Evolutionary conservation across 2,329 filamentous ascomycete species (phyloP).

Genomic region (Pezicula radicicola): DNA sequence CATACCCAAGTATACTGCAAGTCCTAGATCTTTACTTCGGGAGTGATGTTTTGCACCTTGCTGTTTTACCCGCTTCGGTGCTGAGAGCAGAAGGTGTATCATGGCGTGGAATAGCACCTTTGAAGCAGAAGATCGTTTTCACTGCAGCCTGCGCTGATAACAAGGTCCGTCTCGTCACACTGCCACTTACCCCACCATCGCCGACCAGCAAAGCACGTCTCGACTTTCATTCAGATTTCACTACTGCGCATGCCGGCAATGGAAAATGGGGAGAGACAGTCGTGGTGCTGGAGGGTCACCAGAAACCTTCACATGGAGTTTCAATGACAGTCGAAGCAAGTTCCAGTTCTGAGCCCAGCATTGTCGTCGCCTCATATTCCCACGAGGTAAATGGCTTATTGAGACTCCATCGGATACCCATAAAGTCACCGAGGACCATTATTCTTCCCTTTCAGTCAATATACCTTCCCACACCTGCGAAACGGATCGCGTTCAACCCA

Average conservation of each 20-base stretch:
- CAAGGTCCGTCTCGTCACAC: conserved; percentile 53
- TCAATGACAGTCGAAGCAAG: conserved; percentile 44
- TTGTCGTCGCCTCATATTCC: conserved; percentile 59
- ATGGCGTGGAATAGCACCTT: conserved; percentile 40
- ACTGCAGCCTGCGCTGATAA: conserved; percentile 56
- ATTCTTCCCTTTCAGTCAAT: conserved; percentile 58
- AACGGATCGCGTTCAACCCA: conserved; percentile 58
- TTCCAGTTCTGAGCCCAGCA: conserved; percentile 38
- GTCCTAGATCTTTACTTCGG: conserved; percentile 59
- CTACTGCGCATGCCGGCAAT: conserved; percentile 53
- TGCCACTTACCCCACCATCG: conserved; percentile 61
- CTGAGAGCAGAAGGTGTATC: conserved; percentile 45
- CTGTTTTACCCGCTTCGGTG: conserved; percentile 49
- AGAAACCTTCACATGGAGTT: conserved; percentile 49
- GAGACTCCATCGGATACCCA: conserved; percentile 54
- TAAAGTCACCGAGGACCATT: conserved; percentile 30
- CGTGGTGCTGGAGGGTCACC: conserved; percentile 50
- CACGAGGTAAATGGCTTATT: conserved; percentile 57
- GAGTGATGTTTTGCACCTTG: conserved; percentile 52
- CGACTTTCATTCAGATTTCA: conserved; percentile 47
- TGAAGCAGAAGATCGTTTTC: conserved; percentile 59
- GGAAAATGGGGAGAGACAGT: conserved; percentile 63
- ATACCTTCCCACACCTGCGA: conserved; percentile 51
- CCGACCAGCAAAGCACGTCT: conserved; percentile 53
- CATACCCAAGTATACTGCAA: conserved; percentile 55